phyloP scores from a whole-genome alignment of 2,329 filamentous ascomycete genomes.

The Exophiala lecanii-corni region DNA sequence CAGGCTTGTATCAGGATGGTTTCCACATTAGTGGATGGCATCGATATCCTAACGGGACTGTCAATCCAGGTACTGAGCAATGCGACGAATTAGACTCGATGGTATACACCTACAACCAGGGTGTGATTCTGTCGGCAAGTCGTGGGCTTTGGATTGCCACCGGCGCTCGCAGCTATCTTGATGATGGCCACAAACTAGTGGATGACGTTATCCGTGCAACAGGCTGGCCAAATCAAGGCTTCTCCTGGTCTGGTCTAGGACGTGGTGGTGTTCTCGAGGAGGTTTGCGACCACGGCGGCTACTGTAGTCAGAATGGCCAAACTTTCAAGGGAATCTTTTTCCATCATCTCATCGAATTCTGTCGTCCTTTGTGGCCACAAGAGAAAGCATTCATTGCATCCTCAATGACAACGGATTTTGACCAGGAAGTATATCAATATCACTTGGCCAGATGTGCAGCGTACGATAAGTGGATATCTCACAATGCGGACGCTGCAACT shows the following conservation, averaged over 20 bases:
- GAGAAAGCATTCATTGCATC: constrained; percentile 40
- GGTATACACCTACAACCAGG: constrained; percentile 96
- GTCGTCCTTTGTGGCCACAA: constrained; percentile 56
- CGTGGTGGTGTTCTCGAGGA: constrained; percentile 79
- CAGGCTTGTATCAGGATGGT: constrained; percentile 76
- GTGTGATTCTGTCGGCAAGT: constrained; percentile 77
- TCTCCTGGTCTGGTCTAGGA: constrained; percentile 69
- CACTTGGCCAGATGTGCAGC: constrained; percentile 52
- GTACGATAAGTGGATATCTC: constrained; percentile 71
- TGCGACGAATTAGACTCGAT: constrained; percentile 81
- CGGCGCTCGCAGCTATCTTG: constrained; percentile 64
- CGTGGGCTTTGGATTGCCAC: constrained; percentile 76
- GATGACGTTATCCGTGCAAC: constrained; percentile 70
- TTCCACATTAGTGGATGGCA: constrained; percentile 72
- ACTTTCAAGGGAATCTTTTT: constrained; percentile 96
- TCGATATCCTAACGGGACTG: constrained; percentile 41
- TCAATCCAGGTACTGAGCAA: constrained; percentile 59
- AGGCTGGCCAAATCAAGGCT: constrained; percentile 56
- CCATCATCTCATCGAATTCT: constrained; percentile 78
- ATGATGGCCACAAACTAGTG: constrained; percentile 75
- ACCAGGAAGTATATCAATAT: constrained; percentile 41
- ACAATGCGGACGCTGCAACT: constrained; percentile 72
- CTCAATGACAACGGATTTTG: constrained; percentile 27
- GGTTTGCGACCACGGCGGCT: constrained; percentile 67
- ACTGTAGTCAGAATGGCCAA: constrained; percentile 77